Conservation (phyloP, 305 asterid species). For the Fraxinus platypoda region DNA sequence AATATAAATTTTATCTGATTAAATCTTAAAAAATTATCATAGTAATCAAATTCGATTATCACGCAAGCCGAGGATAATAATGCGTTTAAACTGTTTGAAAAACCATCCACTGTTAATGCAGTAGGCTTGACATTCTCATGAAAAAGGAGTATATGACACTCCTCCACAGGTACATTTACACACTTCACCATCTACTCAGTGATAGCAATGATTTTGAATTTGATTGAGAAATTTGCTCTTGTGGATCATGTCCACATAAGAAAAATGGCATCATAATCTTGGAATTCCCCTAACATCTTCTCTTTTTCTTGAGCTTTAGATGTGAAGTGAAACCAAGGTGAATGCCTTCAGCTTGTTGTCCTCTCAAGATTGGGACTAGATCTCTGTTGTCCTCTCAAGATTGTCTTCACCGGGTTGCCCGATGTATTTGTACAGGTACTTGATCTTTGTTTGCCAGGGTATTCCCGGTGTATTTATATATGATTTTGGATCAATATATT, state of each 20-base stretch:
- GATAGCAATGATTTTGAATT: constrained; percentile 19
- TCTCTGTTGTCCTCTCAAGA: too few species aligned
- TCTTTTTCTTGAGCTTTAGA: background rate
- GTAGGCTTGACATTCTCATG: background rate
- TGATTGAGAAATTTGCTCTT: background rate
- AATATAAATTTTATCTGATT: background rate
- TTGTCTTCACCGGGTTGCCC: too few species aligned
- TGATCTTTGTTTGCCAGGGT: too few species aligned
- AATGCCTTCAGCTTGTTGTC: background rate
- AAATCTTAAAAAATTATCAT: background rate
- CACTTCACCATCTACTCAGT: background rate
- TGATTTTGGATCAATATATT: too few species aligned
- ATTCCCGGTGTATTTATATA: too few species aligned
- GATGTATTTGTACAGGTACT: too few species aligned
- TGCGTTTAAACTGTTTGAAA: background rate
- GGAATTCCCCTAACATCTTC: background rate
- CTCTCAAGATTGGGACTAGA: background rate
- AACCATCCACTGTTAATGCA: background rate
- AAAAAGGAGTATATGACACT: constrained; percentile 17
- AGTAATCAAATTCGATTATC: background rate
- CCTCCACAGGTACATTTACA: background rate
- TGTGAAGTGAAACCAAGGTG: background rate
- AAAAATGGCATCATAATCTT: constrained; percentile 19
- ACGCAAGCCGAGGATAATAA: background rate
- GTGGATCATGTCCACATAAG: constrained; percentile 26